phyloP scores from a whole-genome alignment of 331 rosid species.

The Stylosanthes scabra region DNA sequence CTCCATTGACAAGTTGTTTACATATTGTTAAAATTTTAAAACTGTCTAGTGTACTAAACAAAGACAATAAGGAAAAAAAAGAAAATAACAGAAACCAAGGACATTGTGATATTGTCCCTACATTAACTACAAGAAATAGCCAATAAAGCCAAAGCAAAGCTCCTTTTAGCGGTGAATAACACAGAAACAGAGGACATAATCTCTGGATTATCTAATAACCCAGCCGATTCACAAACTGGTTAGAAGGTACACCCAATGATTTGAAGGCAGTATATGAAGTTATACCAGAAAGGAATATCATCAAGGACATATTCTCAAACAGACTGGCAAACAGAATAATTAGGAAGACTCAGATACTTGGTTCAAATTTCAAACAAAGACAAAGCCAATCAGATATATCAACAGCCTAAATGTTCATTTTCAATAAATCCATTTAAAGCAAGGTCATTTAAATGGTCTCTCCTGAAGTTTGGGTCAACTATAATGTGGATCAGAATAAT shows the following conservation, averaged over 20 bases:
- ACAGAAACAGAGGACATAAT: slow-evolving; percentile 17
- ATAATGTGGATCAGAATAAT: neutral
- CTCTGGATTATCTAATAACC: slow-evolving; percentile 23
- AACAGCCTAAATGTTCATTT: neutral
- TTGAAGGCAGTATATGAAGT: slow-evolving; percentile 4
- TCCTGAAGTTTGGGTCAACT: neutral
- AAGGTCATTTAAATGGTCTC: slow-evolving; percentile 14
- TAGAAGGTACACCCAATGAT: neutral
- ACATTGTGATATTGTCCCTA: slow-evolving; percentile 14
- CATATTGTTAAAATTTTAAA: no score
- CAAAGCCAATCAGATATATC: neutral
- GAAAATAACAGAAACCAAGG: neutral
- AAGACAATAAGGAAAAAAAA: neutral
- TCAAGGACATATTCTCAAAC: neutral
- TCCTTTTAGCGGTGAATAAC: slow-evolving; percentile 19
- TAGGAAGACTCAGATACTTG: neutral
- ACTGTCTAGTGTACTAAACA: neutral
- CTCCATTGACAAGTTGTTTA: neutral
- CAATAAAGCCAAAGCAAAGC: slow-evolving; percentile 20
- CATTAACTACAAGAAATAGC: slow-evolving; percentile 18
- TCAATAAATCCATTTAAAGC: neutral
- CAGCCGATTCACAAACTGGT: neutral
- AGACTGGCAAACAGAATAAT: slow-evolving; percentile 1
- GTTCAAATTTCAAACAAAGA: neutral
- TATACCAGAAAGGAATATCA: slow-evolving; percentile 15